Evolutionary conservation across 1,284 basidiomycete genomes (phyloP).

Genomic region (Volvariella volvacea): DNA sequence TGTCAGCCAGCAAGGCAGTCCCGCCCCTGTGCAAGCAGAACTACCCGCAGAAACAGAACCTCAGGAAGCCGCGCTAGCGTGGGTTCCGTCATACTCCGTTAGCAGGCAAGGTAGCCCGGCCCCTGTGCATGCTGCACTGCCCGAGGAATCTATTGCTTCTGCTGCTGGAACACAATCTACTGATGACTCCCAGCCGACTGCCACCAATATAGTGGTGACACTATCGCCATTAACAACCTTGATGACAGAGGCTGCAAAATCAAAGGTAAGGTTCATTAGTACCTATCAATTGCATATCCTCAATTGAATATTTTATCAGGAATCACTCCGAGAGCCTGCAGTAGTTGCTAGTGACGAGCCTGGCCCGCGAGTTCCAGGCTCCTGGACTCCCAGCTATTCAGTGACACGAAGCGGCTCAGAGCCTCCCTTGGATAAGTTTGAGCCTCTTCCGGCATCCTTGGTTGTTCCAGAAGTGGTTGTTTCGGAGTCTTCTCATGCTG

Average conservation of each 20-base stretch:
- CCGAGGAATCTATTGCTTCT: neutral
- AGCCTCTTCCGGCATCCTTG: conserved; percentile 6
- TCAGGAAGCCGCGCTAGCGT: neutral
- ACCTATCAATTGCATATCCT: neutral
- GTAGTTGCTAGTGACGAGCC: neutral
- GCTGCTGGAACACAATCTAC: neutral
- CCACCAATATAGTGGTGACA: no score
- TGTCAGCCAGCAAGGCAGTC: conserved; percentile 2
- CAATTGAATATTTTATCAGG: neutral
- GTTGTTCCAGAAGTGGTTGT: no score
- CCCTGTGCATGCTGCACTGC: neutral
- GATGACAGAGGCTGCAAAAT: neutral
- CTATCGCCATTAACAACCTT: no score
- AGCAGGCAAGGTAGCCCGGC: conserved; percentile 4
- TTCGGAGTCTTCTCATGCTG: no score
- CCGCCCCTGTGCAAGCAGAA: neutral
- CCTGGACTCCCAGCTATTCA: conserved; percentile 31
- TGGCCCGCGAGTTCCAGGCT: conserved; percentile 21
- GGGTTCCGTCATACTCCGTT: conserved; percentile 4
- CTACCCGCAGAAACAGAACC: neutral
- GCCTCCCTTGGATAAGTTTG: conserved; percentile 8
- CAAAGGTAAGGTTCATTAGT: neutral
- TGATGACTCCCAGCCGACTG: no score
- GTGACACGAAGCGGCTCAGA: conserved; percentile 28
- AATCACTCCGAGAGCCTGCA: conserved; percentile 1